phyloP scores from a whole-genome alignment of 2,329 filamentous ascomycete species.

The Lasiodiplodia citricola region DNA sequence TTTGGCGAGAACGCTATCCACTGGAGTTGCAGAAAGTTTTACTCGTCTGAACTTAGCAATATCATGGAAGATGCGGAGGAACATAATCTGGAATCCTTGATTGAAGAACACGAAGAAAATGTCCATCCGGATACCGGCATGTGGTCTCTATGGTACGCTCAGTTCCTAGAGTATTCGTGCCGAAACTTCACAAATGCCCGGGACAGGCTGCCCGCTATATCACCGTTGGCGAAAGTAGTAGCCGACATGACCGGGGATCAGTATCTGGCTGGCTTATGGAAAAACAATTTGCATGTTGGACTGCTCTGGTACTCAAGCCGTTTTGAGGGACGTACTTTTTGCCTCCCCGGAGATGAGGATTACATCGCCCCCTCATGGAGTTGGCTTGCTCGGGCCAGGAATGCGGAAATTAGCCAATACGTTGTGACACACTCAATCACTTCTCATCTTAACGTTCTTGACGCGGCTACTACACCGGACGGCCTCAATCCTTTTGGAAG shows the following conservation, averaged over 20 bases:
- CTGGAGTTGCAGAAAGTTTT: slow-evolving; percentile 2
- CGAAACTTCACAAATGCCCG: not conserved
- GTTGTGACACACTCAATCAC: not conserved
- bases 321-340: not conserved
- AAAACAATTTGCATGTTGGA: not conserved
- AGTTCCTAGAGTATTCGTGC: not conserved
- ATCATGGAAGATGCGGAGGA: not conserved
- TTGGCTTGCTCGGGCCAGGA: slow-evolving; percentile 6
- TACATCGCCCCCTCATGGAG: slow-evolving; percentile 14
- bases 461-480: not conserved
- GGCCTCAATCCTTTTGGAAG: not conserved
- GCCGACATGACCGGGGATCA: not conserved
- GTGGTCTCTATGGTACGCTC: not conserved
- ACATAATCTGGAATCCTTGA: not conserved
- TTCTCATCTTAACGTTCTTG: not conserved
- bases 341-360: not conserved
- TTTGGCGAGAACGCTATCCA: not conserved
- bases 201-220: not conserved
- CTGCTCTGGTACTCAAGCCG: not conserved
- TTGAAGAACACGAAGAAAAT: not conserved
- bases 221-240: not conserved
- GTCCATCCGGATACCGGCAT: fast-evolving
- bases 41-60: not conserved
- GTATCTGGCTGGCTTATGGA: slow-evolving; percentile 1
- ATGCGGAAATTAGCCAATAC: slow-evolving; percentile 6